A percentile compares a stretch with the other conserved stretches of the same genome.
These are phyloP conservation scores for Pleurotus eryngii DNA, from an alignment of 768 basidiomycete genomes.

Conservation along the genomic window DNA sequence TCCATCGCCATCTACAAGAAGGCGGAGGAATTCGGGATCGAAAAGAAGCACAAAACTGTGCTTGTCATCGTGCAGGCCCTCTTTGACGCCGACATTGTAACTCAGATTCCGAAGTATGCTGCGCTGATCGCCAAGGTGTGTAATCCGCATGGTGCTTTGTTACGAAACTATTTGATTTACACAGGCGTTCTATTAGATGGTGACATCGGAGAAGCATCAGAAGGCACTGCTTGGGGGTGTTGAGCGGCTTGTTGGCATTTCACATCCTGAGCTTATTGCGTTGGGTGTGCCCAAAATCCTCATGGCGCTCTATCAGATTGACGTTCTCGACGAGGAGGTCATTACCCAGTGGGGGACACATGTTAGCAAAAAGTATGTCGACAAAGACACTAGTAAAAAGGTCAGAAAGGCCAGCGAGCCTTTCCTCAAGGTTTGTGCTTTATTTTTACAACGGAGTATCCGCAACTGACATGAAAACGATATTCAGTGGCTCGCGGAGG, in stretches of 20 bases:
- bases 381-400: slow-evolving; percentile 92
- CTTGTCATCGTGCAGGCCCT: slow-evolving; percentile 80
- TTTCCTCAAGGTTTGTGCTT: slow-evolving; percentile 74
- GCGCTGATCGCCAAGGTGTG: slow-evolving; percentile 75
- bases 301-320: slow-evolving; percentile 91
- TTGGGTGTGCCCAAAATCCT: slow-evolving; percentile 81
- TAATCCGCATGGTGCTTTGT: slow-evolving; percentile 6
- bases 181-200: slow-evolving; percentile 50
- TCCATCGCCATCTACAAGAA: slow-evolving; percentile 80
- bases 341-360: slow-evolving; percentile 93
- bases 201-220: slow-evolving; percentile 91
- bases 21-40: slow-evolving; percentile 86
- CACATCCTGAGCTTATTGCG: slow-evolving; percentile 55
- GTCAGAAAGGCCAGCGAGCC: slow-evolving; percentile 95
- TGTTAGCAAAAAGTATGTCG: slow-evolving; percentile 94
- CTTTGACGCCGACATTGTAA: slow-evolving; percentile 70
- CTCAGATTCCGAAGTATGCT: slow-evolving; percentile 62
- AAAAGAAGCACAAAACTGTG: slow-evolving; percentile 91
- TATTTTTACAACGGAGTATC: neutral
- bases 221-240: slow-evolving; percentile 92
- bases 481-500: slow-evolving; percentile 80
- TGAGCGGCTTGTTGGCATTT: slow-evolving; percentile 78
- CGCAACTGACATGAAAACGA: slow-evolving; percentile 8
- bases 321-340: slow-evolving; percentile 90
- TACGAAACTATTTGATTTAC: neutral